Evolutionary conservation across 345 rosid species (phyloP).

Genomic region (Eucalyptus sp.): DNA sequence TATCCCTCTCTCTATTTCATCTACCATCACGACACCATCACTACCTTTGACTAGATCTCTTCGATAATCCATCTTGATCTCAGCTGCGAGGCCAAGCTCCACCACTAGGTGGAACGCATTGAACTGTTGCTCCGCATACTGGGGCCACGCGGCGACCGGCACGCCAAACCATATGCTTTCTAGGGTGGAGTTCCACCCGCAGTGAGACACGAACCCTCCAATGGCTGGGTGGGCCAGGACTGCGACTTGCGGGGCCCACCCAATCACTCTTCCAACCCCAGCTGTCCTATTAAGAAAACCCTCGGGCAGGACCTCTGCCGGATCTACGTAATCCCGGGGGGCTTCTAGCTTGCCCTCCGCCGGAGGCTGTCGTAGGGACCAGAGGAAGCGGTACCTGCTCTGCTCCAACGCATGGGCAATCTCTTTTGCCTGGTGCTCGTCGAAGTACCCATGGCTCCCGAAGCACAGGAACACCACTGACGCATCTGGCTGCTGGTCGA

Average conservation of each 20-base stretch:
- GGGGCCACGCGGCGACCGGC: no score
- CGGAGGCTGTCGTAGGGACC: not conserved
- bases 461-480: no score
- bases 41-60: not conserved
- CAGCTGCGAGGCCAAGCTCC: no score
- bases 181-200: slow-evolving; percentile 52
- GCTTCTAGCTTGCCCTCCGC: not conserved
- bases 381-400: no score
- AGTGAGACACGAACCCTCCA: slow-evolving; percentile 58
- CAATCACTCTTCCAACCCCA: slow-evolving; percentile 17
- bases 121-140: no score
- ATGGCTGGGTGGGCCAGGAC: slow-evolving; percentile 5
- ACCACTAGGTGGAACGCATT: no score
- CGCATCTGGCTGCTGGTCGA: no score
- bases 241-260: slow-evolving; percentile 40
- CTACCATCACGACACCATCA: not conserved
- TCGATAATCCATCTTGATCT: no score
- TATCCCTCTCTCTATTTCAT: slow-evolving; percentile 29
- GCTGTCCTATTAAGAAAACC: slow-evolving; percentile 29
- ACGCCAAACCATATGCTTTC: slow-evolving; percentile 6
- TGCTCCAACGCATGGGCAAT: no score
- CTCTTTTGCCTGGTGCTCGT: no score
- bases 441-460: no score
- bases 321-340: not conserved
- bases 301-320: slow-evolving; percentile 13